Evolutionary conservation across 352 stramenopile species (phyloP).

Genomic region (Globisporangium ultimum): DNA sequence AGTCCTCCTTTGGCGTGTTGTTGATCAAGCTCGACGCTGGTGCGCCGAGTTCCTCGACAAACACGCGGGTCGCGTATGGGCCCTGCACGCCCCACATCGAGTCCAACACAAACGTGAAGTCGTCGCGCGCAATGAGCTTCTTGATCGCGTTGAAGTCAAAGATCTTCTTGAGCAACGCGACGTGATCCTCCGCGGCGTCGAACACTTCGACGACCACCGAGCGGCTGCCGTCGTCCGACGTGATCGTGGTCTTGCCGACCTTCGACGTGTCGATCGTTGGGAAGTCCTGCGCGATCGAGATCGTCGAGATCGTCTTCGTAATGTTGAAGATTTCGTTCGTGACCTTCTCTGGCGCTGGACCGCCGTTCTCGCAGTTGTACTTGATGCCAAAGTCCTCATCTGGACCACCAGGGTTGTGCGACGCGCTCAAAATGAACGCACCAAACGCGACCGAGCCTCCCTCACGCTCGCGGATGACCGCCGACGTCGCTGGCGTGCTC

Average conservation of each 20-base stretch:
- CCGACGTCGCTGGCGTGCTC: slow-evolving; percentile 96
- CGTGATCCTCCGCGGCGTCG: slow-evolving; percentile 95
- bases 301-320: slow-evolving; percentile 93
- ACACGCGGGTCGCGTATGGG: slow-evolving; percentile 94
- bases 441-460: slow-evolving; percentile 91
- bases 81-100: slow-evolving; percentile 98
- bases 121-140: slow-evolving; percentile 88
- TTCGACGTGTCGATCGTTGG: slow-evolving; percentile 71
- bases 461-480: slow-evolving; percentile 94
- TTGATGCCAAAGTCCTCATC: slow-evolving; percentile 99
- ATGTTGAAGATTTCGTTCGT: slow-evolving; percentile 97
- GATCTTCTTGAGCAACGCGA: slow-evolving; percentile 93
- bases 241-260: slow-evolving; percentile 63
- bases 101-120: slow-evolving; percentile 97
- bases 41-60: slow-evolving; percentile 95
- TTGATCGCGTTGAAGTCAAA: slow-evolving; percentile 97
- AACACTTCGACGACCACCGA: slow-evolving; percentile 97
- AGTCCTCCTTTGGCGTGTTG: slow-evolving; percentile 95
- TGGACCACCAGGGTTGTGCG: slow-evolving; percentile 97
- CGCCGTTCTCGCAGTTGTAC: slow-evolving; percentile 99
- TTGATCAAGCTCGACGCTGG: slow-evolving; percentile 89
- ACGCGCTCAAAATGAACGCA: slow-evolving; percentile 97
- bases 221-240: slow-evolving; percentile 87
- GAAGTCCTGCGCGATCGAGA: slow-evolving; percentile 90
- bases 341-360: slow-evolving; percentile 95